Evolutionary conservation across 768 basidiomycete species (phyloP), one percentile per base, ranked within the genome.

Genomic region (Mycena crocata): DNA sequence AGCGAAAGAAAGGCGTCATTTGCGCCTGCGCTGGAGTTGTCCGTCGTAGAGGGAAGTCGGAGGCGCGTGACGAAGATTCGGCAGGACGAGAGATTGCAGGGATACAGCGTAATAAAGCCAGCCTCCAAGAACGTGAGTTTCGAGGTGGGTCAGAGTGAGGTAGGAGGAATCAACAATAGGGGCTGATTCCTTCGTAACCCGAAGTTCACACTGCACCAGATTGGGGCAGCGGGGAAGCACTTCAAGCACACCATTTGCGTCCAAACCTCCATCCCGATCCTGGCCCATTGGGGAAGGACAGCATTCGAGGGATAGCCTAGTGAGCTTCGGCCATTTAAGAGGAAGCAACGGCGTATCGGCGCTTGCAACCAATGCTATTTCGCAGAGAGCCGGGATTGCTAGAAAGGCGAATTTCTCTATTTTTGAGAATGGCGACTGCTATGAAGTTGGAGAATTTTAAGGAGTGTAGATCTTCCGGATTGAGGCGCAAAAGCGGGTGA

Each of bases 191-290:
- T 21, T 57, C 28, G 32, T 49, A 5, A 48, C 24, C 4, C 12
- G n/a, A 1, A 59, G 19, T 24, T 50, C 26, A 24, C 46, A 59
- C 19, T 15, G 13, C 32, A 21, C 21, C n/a, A 59, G 57, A 40
- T 50, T 59, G 32, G 57, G 48, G 24, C 57, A 59, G 8, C 57
- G 37, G 7, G 46, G 57, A 37, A 58, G 57, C 17, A 58, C n/a
- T 10, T 58, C 32, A 23, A 59, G 28, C 4, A 31, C 57, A 15
- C 23, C 46, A 21, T 15, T 3, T 10, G 42, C 13, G 31, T 46
- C 31, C 8, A 46, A n/a, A 23, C 56, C 56, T 6, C 42, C 56
- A 21, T 34, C n/a, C 2, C 12, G 6, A 19, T 44, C 56, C 2
- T 34, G 42, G 1, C 24, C 56, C 15, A 44, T 23, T 44, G 42